These are phyloP conservation scores for Chytriomyces sp. DNA, from an alignment of 192 early-diverging fungal species.

Conservation along the genomic window DNA sequence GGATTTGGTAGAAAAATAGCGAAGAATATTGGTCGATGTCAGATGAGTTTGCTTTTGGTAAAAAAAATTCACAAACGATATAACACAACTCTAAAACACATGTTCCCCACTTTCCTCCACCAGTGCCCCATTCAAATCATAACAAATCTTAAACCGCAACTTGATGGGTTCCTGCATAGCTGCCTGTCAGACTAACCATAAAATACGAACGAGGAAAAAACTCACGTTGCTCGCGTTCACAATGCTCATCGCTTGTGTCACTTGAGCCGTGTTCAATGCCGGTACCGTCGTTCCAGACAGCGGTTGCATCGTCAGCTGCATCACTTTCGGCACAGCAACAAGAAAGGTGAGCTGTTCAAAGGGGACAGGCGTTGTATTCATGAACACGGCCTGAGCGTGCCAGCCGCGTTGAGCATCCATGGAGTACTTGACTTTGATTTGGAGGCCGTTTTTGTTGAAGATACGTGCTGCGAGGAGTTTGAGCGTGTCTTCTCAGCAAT, in stretches of 20 bases:
- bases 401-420: neutral
- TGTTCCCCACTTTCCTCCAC: conserved; percentile 57
- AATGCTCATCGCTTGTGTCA: conserved; percentile 46
- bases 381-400: conserved; percentile 44
- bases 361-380: conserved; percentile 59
- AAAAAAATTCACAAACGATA: too few relatives aligned
- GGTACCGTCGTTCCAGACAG: conserved; percentile 40
- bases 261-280: conserved; percentile 50
- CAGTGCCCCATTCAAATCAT: conserved; percentile 58
- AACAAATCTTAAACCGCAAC: conserved; percentile 49
- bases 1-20: too few relatives aligned
- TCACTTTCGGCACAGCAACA: conserved; percentile 59
- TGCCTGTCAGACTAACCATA: neutral
- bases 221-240: conserved; percentile 48
- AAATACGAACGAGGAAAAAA: conserved; percentile 1
- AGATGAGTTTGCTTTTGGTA: too few relatives aligned
- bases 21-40: too few relatives aligned
- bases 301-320: conserved; percentile 53
- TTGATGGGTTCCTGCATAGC: conserved; percentile 43
- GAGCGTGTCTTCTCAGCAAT: neutral
- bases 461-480: conserved; percentile 11
- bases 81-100: conserved; percentile 13
- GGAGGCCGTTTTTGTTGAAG: conserved; percentile 60
- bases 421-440: conserved; percentile 44
- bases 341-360: conserved; percentile 53